Base-by-base conservation (phyloP, 192 early-diverging fungal genomes). In the Coemansia sp. region DNA sequence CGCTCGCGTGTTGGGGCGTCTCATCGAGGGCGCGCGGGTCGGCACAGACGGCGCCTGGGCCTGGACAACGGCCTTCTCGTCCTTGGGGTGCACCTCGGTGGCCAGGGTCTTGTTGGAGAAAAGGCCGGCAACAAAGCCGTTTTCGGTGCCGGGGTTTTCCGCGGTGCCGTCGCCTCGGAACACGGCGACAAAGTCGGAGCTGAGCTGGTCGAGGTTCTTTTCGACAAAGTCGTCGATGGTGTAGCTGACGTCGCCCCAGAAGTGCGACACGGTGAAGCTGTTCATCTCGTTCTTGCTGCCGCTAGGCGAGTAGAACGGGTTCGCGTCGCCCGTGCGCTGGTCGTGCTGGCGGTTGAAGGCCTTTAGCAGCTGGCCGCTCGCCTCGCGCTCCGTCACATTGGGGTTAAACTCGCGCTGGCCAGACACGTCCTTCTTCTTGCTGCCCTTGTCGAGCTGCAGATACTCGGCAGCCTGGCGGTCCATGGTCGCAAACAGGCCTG, bases 101-200 rank as follows among this genome's bases (percentile, higher is more conserved):
- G 86, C 82, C 16, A 95, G 69, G 13, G 86, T 83, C 49, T 83
- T 85, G 49, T 88, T 86, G 0, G 87, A 85, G 66, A 95, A 95
- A 46, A 95, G 77, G 18, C 86, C 88, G 13, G 84, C 78, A 35
- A 92, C 78, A 67, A 95, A 95, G 10, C 82, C 68, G 60, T 90
- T 90, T 59, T 81, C 81, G n/a, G 89, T 86, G 9, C 85, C 79
- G 1, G 83, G 73, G 5, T 61, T 84, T 14, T 72, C 74, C 28
- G 61, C 60, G 2, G 78, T 69, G 30, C 74, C 78, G 48, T 81
- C 74, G 28, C 89, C 89, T 32, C 92, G 87, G 83, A 96, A 91
- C 27, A 94, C 78, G 0, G 88, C 83, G 6, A 96, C 89, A 79
- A 93, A 92, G 72, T 95, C 91, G 0, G 89, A 80, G 74, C 87